Conservation (phyloP, 2,329 filamentous ascomycete genomes). For the Aspergillus tubingensis region DNA sequence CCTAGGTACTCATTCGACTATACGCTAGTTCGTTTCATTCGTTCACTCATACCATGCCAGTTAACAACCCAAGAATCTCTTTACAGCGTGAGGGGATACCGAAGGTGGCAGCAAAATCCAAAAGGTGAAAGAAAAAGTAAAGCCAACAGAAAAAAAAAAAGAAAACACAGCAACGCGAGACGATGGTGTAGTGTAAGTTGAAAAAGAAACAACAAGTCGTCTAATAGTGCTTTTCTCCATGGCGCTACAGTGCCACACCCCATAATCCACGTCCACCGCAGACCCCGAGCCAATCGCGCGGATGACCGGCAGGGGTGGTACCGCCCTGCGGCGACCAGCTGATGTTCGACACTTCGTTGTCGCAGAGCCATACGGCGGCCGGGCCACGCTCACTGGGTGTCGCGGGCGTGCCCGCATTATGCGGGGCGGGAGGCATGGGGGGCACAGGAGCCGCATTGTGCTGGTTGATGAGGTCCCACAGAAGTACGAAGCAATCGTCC, state of each 20-base stretch:
- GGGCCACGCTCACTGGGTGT: conserved; percentile 47
- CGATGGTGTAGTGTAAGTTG: conserved; percentile 1
- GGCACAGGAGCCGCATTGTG: conserved; percentile 52
- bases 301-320: conserved; percentile 35
- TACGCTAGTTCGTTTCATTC: conserved; percentile 28
- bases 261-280: conserved; percentile 50
- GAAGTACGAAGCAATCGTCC: conserved; percentile 85
- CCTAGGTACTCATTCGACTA: background rate
- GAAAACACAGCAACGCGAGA: conserved; percentile 1
- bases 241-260: conserved; percentile 43
- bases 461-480: conserved; percentile 88
- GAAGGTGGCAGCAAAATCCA: background rate
- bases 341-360: conserved; percentile 50
- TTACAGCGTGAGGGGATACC: conserved; percentile 10
- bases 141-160: conserved; percentile 11
- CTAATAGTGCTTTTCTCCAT: conserved; percentile 14
- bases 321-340: conserved; percentile 49
- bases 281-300: conserved; percentile 48
- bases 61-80: conserved; percentile 15
- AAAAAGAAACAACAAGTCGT: background rate
- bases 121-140: conserved; percentile 8
- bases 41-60: conserved; percentile 34
- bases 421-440: conserved; percentile 43
- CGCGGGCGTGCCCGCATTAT: conserved; percentile 27
- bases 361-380: conserved; percentile 48